Evolutionary conservation across 2,329 filamentous ascomycete species (phyloP).

Genomic region (Didymella sp.): DNA sequence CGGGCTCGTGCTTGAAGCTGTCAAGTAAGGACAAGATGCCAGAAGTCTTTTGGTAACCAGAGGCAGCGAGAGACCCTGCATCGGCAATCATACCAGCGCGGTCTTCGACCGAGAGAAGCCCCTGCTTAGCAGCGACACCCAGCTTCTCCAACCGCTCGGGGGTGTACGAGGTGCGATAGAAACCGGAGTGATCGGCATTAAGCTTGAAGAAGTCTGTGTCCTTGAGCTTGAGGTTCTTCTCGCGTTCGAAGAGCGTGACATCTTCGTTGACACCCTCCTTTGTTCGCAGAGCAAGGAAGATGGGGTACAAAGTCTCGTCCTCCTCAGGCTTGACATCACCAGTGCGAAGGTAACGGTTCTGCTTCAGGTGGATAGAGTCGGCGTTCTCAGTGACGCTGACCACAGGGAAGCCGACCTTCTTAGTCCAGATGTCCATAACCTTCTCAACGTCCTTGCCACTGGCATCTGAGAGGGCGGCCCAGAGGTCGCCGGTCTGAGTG

Average conservation of each 20-base stretch:
- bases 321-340: constrained; percentile 94
- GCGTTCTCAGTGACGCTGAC: constrained; percentile 80
- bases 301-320: constrained; percentile 84
- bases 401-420: constrained; percentile 92
- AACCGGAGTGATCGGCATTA: constrained; percentile 91
- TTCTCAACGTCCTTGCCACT: constrained; percentile 90
- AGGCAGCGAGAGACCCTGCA: constrained; percentile 85
- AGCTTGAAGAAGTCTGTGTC: constrained; percentile 93
- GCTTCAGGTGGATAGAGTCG: constrained; percentile 82
- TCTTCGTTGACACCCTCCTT: constrained; percentile 82
- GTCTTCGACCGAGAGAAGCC: constrained; percentile 84
- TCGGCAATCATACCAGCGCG: constrained; percentile 91
- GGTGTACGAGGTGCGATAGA: constrained; percentile 89
- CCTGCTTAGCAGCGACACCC: constrained; percentile 81
- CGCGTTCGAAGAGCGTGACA: constrained; percentile 74
- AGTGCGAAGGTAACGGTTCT: constrained; percentile 93
- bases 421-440: constrained; percentile 96
- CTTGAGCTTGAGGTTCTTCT: constrained; percentile 77
- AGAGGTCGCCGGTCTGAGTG: constrained; percentile 88
- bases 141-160: constrained; percentile 86
- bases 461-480: constrained; percentile 84
- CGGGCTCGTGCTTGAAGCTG: constrained; percentile 78
- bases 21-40: constrained; percentile 85
- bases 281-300: constrained; percentile 85
- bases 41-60: constrained; percentile 93